Percentiles rank a stretch among this genome's conserved stretches.
Evolutionary conservation across 306 rosid species (phyloP).

Genomic region (Citrullus amarus): DNA sequence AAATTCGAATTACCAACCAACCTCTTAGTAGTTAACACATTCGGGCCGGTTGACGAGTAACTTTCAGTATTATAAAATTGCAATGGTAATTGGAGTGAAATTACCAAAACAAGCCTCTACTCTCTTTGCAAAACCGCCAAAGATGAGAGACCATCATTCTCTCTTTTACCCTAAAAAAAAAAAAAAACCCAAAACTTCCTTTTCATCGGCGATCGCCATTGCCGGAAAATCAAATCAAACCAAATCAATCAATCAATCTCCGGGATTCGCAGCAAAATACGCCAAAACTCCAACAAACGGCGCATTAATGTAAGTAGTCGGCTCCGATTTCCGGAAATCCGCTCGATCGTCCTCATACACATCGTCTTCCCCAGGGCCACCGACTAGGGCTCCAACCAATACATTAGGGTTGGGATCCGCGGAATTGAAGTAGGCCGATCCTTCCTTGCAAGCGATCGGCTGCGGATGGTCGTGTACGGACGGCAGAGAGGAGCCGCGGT

Average conservation of each 20-base stretch:
- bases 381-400: conserved; percentile 72
- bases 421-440: conserved; percentile 62
- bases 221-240: not conserved
- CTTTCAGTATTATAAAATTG: not conserved
- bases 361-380: conserved; percentile 80
- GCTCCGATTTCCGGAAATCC: conserved; percentile 68
- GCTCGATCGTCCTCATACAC: conserved; percentile 55
- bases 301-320: conserved; percentile 89
- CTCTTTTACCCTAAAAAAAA: not conserved
- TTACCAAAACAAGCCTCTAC: conserved; percentile 6
- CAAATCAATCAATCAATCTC: not conserved
- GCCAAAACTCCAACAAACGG: conserved; percentile 84
- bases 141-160: not conserved
- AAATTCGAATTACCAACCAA: too few species aligned
- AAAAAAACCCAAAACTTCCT: not conserved
- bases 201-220: not conserved
- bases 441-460: conserved; percentile 63
- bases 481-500: conserved; percentile 77
- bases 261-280: conserved; percentile 51
- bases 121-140: not conserved
- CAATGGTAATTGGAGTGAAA: not conserved
- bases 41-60: too few species aligned
- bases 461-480: conserved; percentile 70
- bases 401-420: conserved; percentile 62
- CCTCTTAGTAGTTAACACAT: too few species aligned